Percentiles rank a stretch among this genome's conserved stretches.
Conservation (phyloP, 2,329 filamentous ascomycete species). For the Penicillium sp. region DNA sequence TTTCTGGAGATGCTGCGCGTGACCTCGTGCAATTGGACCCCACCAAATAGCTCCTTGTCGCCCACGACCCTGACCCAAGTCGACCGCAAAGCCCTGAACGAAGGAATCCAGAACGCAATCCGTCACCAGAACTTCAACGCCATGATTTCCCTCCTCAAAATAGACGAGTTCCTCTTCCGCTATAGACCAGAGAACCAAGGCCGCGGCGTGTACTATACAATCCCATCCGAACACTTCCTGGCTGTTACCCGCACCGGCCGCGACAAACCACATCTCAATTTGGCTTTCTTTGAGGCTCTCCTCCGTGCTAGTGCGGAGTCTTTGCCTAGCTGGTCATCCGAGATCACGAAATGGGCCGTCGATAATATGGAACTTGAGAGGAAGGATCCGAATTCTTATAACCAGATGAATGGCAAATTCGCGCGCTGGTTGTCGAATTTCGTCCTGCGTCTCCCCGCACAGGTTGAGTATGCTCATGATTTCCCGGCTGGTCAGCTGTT, state of each 20-base stretch:
- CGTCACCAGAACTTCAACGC: slow-evolving; percentile 30
- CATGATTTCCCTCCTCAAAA: slow-evolving; percentile 37
- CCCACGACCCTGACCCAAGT: slow-evolving; percentile 13
- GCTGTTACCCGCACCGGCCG: slow-evolving; percentile 28
- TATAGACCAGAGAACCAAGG: background rate
- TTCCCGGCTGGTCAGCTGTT: slow-evolving; percentile 26
- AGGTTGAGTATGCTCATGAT: slow-evolving; percentile 14
- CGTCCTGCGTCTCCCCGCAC: slow-evolving; percentile 31
- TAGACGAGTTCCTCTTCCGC: slow-evolving; percentile 35
- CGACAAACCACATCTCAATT: slow-evolving; percentile 18
- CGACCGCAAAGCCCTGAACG: slow-evolving; percentile 34
- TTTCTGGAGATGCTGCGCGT: slow-evolving; percentile 39
- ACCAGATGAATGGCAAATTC: slow-evolving; percentile 21
- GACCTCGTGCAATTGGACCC: slow-evolving; percentile 19
- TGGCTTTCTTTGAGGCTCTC: slow-evolving; percentile 31
- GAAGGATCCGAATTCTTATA: background rate
- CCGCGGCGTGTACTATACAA: slow-evolving; percentile 17
- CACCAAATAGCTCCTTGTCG: background rate
- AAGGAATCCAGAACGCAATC: slow-evolving; percentile 42
- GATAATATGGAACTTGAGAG: slow-evolving; percentile 14
- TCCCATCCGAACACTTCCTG: slow-evolving; percentile 36
- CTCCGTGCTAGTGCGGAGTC: slow-evolving; percentile 40
- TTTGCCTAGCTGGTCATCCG: slow-evolving; percentile 33
- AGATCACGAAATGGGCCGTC: slow-evolving; percentile 39
- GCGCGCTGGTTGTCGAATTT: slow-evolving; percentile 38